A percentile compares a stretch with the other conserved stretches of the same genome.
phyloP scores from a whole-genome alignment of 257 asterid genomes.

The Forsythia suspensa region DNA sequence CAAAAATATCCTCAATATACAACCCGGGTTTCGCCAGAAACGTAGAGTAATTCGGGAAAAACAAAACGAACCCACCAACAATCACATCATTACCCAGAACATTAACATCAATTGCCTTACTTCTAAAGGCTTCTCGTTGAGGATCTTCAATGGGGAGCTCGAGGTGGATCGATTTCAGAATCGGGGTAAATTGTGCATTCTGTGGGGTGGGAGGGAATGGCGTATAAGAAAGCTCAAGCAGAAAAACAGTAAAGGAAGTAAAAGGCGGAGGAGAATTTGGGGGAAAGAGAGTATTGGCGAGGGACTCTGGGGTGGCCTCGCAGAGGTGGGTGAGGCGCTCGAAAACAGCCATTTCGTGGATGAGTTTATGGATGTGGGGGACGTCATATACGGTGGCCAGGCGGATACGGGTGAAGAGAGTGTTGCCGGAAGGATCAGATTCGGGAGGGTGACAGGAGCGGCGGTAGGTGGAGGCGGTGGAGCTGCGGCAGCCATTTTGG shows the following conservation, averaged over 20 bases:
- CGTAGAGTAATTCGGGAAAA: slow-evolving; percentile 82
- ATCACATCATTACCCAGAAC: slow-evolving; percentile 27
- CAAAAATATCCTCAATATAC: slow-evolving; percentile 75
- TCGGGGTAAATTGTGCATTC: slow-evolving; percentile 26
- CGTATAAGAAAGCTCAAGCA: slow-evolving; percentile 39
- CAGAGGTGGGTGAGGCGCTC: slow-evolving; percentile 40
- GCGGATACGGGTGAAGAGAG: slow-evolving; percentile 40
- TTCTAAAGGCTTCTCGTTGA: slow-evolving; percentile 50
- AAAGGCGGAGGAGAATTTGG: slow-evolving; percentile 31
- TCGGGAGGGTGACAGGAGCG: slow-evolving; percentile 14
- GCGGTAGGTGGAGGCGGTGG: slow-evolving; percentile 42
- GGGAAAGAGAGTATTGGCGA: slow-evolving; percentile 46
- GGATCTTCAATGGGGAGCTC: slow-evolving; percentile 73
- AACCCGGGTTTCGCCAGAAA: slow-evolving; percentile 86
- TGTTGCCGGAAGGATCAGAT: slow-evolving; percentile 14
- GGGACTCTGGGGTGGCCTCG: slow-evolving; percentile 45
- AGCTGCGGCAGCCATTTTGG: slow-evolving; percentile 47
- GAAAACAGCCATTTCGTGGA: slow-evolving; percentile 52
- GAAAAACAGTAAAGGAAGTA: slow-evolving; percentile 46
- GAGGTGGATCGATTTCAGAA: slow-evolving; percentile 37
- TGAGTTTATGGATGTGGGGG: slow-evolving; percentile 46
- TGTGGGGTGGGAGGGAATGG: slow-evolving; percentile 26
- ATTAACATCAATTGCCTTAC: slow-evolving; percentile 24
- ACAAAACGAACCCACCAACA: slow-evolving; percentile 69
- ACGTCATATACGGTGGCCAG: slow-evolving; percentile 39